A percentile compares a stretch with the other conserved stretches of the same genome.
phyloP scores from a whole-genome alignment of 2,329 filamentous ascomycete genomes.

The Talaromyces piceae region DNA sequence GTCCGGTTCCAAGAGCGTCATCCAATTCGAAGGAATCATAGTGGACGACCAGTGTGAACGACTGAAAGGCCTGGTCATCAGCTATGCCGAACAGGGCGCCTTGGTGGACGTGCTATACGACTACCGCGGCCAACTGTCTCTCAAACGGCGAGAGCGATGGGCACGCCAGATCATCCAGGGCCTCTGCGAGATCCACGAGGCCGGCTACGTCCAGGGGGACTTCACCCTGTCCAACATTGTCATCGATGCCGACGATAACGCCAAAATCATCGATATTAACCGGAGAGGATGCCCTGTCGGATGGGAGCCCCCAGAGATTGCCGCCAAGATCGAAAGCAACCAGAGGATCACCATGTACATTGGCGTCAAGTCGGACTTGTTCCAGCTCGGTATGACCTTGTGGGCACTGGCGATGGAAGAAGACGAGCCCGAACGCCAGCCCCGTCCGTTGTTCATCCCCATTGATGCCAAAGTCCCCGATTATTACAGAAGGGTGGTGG shows the following conservation, averaged over 20 bases:
- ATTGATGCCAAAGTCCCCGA: slow-evolving; percentile 54
- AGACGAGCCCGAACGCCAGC: slow-evolving; percentile 79
- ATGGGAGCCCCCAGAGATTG: slow-evolving; percentile 94
- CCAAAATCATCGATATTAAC: slow-evolving; percentile 98
- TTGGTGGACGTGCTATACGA: slow-evolving; percentile 90
- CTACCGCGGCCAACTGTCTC: slow-evolving; percentile 54
- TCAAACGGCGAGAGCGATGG: slow-evolving; percentile 75
- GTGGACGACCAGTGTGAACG: slow-evolving; percentile 65
- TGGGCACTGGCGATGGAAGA: slow-evolving; percentile 84
- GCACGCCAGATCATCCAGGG: slow-evolving; percentile 85
- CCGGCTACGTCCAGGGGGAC: slow-evolving; percentile 93
- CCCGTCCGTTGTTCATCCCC: slow-evolving; percentile 55
- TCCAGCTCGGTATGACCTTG: slow-evolving; percentile 92
- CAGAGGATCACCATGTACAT: slow-evolving; percentile 96
- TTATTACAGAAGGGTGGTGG: slow-evolving; percentile 71
- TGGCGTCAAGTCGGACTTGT: slow-evolving; percentile 93
- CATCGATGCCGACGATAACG: slow-evolving; percentile 73
- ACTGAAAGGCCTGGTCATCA: slow-evolving; percentile 85
- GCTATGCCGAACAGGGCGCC: slow-evolving; percentile 77
- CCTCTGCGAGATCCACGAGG: slow-evolving; percentile 86
- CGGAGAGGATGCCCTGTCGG: slow-evolving; percentile 92
- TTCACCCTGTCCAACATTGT: slow-evolving; percentile 98
- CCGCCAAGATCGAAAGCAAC: slow-evolving; percentile 73
- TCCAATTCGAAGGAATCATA: slow-evolving; percentile 79
- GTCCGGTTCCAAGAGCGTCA: slow-evolving; percentile 65